Evolutionary conservation across 495 filamentous ascomycete species (phyloP), one percentile per base, ranked within the genome.

Genomic region (Umbilicaria muhlenbergii): DNA sequence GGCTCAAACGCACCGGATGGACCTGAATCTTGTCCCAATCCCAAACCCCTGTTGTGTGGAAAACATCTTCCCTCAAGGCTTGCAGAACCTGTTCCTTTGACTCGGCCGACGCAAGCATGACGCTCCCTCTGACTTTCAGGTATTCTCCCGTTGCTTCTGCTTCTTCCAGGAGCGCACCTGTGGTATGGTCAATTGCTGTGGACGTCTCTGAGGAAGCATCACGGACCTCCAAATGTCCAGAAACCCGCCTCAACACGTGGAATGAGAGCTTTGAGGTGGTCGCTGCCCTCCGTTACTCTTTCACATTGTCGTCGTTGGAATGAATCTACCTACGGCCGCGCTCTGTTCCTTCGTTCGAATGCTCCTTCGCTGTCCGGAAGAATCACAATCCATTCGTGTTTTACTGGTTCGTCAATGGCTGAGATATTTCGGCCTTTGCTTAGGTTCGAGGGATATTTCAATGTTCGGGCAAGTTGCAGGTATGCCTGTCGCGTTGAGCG

Each of bases 301-400:
- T 19, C 40, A 31, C n/a, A 44, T 11, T 36, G 33, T 40, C 13
- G 39, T 33, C 14, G 35, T 18, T 31, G 32, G 35, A 35, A 14
- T 28, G 6, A 8, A 28, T 28, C 6, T 36, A 65, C 81, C 58
- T 60, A 91, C 83, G 69, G 63, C 40, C 88, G 70, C 39, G 86
- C 75, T 52, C 79, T 73, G 33, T 92, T 57, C 31, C 88, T 61
- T 66, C 81, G 81, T 39, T 69, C 64, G 51, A 80, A 58, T n/a
- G 62, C 69, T 4, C 73, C 80, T 0, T 69, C 69, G 48, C 78
- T 71, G 61, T 96, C 89, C 13, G 86, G 88, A 13, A 89, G 50
- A 42, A 94, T 78, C 51, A 86, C 80, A 10, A 96, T 71, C 77
- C 81, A 96, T 61, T 96, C 87, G 44, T 71, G 65, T 61, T 80